Conservation (phyloP, 148 eudicot species). For the Linanthus parryae region DNA sequence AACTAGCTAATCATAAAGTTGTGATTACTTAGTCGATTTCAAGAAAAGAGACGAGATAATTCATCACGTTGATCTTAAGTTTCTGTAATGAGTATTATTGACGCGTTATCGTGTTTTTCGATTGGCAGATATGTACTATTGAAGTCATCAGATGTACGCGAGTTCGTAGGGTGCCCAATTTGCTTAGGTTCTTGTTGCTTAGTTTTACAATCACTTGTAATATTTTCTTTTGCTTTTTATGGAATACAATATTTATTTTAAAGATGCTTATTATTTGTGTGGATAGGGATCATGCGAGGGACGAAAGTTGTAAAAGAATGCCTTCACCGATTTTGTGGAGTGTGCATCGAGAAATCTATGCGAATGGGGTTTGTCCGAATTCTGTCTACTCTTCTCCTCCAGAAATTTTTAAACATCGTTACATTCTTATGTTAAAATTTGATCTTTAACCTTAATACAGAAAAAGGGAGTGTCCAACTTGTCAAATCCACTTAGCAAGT, state of each 20-base stretch:
- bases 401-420: not conserved
- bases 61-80: no score
- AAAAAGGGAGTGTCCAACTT: conserved; percentile 52
- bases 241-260: not conserved
- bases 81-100: no score
- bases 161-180: conserved; percentile 37
- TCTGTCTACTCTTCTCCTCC: not conserved
- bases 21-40: no score
- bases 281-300: conserved; percentile 78
- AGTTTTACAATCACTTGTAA: not conserved
- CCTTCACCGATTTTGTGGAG: conserved; percentile 94
- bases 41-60: no score
- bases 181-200: conserved; percentile 28
- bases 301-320: conserved; percentile 95
- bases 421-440: not conserved
- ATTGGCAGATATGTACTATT: conserved; percentile 32
- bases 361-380: conserved; percentile 66
- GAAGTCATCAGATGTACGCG: conserved; percentile 26
- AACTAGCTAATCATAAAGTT: no score
- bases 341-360: conserved; percentile 98
- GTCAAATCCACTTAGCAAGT: conserved; percentile 51
- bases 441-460: conserved; percentile 4
- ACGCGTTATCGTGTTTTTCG: no score
- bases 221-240: conserved; percentile 1
- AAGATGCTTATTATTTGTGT: conserved; percentile 7